These are phyloP conservation scores for Piper betle DNA, from an alignment of 164 flowering plant genomes.

Conservation along the genomic window DNA sequence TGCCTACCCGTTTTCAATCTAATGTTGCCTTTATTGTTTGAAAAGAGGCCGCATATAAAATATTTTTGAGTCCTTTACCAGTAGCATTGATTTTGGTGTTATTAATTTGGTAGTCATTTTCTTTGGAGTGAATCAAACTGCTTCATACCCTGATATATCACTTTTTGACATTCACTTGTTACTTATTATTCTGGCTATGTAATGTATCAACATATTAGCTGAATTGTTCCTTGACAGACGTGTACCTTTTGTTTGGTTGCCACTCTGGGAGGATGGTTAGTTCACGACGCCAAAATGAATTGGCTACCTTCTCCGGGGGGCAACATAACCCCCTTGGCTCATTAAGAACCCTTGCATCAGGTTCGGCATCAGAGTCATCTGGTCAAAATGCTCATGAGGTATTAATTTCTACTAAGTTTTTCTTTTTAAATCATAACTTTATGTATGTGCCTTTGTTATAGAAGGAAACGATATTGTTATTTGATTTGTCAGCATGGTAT, in stretches of 20 bases:
- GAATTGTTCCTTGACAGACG: slow-evolving; percentile 11
- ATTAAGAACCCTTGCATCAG: slow-evolving; percentile 19
- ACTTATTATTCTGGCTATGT: too few species aligned
- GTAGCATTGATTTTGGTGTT: not conserved
- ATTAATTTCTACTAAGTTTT: not conserved
- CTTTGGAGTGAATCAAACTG: not conserved
- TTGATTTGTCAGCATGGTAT: too few species aligned
- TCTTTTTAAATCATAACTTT: not conserved
- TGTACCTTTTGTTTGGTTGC: slow-evolving; percentile 3
- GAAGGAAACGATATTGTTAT: too few species aligned
- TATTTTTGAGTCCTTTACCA: not conserved
- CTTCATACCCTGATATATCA: not conserved
- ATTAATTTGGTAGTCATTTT: not conserved
- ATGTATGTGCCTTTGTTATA: too few species aligned
- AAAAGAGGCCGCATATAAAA: too few species aligned
- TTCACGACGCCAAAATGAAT: slow-evolving; percentile 5
- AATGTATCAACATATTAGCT: not conserved
- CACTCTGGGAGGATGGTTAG: slow-evolving; percentile 4
- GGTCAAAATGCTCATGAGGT: slow-evolving; percentile 11
- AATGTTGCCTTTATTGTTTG: too few species aligned
- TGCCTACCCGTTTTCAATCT: too few species aligned
- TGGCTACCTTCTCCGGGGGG: slow-evolving; percentile 2
- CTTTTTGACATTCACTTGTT: too few species aligned
- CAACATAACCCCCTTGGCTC: slow-evolving; percentile 7
- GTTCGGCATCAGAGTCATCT: slow-evolving; percentile 19